phyloP scores from a whole-genome alignment of 805 yeast genomes.

The Maudiozyma serrabonitensis region DNA sequence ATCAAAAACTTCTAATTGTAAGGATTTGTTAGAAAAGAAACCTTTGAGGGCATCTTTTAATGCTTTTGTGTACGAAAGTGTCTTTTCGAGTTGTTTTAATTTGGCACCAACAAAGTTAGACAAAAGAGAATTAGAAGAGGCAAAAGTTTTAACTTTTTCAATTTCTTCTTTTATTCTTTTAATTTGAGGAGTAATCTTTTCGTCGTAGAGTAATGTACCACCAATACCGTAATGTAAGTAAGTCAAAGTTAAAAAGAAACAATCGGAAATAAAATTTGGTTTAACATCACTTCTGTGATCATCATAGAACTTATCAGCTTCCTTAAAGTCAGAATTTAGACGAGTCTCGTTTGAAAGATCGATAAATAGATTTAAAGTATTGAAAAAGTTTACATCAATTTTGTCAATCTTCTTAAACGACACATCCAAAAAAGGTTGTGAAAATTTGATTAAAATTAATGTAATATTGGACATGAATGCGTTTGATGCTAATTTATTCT shows the following conservation, averaged over 20 bases:
- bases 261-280: constrained; percentile 80
- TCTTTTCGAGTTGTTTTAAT: constrained; percentile 41
- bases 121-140: constrained; percentile 3
- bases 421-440: constrained; percentile 75
- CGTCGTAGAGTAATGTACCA: constrained; percentile 54
- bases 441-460: constrained; percentile 54
- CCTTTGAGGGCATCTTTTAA: constrained; percentile 51
- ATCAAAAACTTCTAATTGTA: constrained; percentile 64
- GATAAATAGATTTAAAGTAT: constrained; percentile 39
- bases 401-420: constrained; percentile 60
- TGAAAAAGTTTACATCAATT: constrained; percentile 64
- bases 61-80: constrained; percentile 32
- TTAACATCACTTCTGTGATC: constrained; percentile 29
- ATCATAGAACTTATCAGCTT: constrained; percentile 50
- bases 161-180: constrained; percentile 36
- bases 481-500: constrained; percentile 58
- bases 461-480: constrained; percentile 76
- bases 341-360: constrained; percentile 77
- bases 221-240: constrained; percentile 85
- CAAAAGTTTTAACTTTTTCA: constrained; percentile 25
- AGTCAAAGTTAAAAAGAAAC: constrained; percentile 70
- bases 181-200: constrained; percentile 44
- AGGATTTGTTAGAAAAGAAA: constrained; percentile 44
- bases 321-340: constrained; percentile 63
- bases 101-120: constrained; percentile 28